Evolutionary conservation across 2,329 filamentous ascomycete species (phyloP), one percentile per base, ranked within the genome.

Genomic region (Hymenoscyphus scutula): DNA sequence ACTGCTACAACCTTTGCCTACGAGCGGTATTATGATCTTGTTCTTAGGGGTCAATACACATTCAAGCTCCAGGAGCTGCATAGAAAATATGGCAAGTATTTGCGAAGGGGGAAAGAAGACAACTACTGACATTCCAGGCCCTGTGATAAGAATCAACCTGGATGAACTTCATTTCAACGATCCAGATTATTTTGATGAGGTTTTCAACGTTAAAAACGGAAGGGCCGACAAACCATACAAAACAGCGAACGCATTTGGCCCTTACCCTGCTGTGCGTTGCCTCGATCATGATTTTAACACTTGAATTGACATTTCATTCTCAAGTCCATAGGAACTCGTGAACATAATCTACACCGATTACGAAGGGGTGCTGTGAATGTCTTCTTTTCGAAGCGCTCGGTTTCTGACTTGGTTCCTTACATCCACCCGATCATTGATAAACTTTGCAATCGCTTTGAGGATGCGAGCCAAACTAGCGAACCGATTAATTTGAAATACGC

Each of bases 141-240:
- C 73, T 0, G 71, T 76, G n/a, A 65, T 74, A 58, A 67, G 72
- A 27, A 70, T 74, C 62, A 74, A 69, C 41, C 69, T 73, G 2
- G 74, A 74, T 70, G 77, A 79, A 62, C 69, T 79, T 34, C 73
- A 78, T 61, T 72, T 77, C 34, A 67, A 65, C 23, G 69, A 71
- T 29, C 62, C 67, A n/a, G 45, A 62, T 59, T 77, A 78, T 65
- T 73, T 76, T 62, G 71, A 76, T 34, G 75, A 77, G 60, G 66
- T 79, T 37, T 78, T 76, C 65, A 68, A 73, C 3, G 19, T 30
- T 13, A 48, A 8, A 10, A 30, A 29, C 11, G 23, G 51, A 23
- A 29, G 51, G 5, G 37, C 30, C 4, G 25, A 58, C 19, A 58
- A 58, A 32, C n/a, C 8, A 15, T 45, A 25, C 13, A n/a, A 23